phyloP scores from a whole-genome alignment of 2,329 filamentous ascomycete species.

The Cercospora sp. region DNA sequence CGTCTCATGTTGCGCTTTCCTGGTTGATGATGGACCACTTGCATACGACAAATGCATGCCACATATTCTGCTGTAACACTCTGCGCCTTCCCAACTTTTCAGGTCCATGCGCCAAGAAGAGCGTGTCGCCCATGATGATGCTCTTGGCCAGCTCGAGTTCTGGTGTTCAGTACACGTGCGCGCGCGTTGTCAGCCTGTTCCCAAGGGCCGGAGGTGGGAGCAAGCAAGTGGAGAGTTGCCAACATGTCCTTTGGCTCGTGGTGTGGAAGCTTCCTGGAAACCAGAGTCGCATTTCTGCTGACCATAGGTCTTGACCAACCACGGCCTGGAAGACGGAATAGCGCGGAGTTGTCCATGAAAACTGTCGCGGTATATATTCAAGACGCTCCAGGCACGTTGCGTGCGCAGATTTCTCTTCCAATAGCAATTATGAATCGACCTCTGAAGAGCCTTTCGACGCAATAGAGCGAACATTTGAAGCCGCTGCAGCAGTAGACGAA shows the following conservation, averaged over 20 bases:
- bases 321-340: not conserved
- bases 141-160: not conserved
- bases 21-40: too few species aligned
- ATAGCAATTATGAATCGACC: not conserved
- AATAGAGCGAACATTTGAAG: not conserved
- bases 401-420: not conserved
- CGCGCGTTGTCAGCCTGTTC: not conserved
- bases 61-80: too few species aligned
- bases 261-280: not conserved
- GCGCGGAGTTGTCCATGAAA: not conserved
- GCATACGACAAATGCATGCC: too few species aligned
- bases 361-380: not conserved
- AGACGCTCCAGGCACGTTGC: not conserved
- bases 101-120: not conserved
- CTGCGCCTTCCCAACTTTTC: not conserved
- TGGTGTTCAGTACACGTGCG: not conserved
- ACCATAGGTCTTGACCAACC: not conserved
- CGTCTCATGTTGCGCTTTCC: too few species aligned
- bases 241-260: not conserved
- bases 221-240: not conserved
- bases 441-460: not conserved
- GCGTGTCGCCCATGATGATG: not conserved
- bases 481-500: not conserved
- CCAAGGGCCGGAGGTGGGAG: not conserved
- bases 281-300: not conserved